Evolutionary conservation across 306 rosid genomes (phyloP).

Genomic region (Purshia tridentata): DNA sequence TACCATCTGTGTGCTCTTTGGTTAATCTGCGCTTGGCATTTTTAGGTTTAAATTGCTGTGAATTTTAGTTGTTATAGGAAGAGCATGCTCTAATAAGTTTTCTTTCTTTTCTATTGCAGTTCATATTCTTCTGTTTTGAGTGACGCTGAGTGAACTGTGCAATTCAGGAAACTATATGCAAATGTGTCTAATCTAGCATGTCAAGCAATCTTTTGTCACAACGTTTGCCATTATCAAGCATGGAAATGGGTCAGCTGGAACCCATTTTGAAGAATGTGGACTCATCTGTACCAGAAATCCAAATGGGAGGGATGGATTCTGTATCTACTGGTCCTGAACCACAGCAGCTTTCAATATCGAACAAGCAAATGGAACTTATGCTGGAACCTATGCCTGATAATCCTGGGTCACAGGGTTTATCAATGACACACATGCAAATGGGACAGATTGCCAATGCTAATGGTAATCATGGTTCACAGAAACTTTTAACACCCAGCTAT

Average conservation of each 20-base stretch:
- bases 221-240: slow-evolving; percentile 39
- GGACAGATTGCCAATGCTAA: slow-evolving; percentile 33
- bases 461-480: slow-evolving; percentile 35
- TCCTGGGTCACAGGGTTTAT: slow-evolving; percentile 41
- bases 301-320: slow-evolving; percentile 48
- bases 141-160: slow-evolving; percentile 11
- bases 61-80: background rate
- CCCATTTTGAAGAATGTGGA: slow-evolving; percentile 48
- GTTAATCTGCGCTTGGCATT: too few species aligned
- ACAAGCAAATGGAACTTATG: slow-evolving; percentile 38
- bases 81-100: background rate
- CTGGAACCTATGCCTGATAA: slow-evolving; percentile 36
- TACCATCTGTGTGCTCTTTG: too few species aligned
- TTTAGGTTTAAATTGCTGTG: too few species aligned
- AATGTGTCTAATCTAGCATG: slow-evolving; percentile 40
- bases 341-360: slow-evolving; percentile 38
- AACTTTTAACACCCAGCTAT: slow-evolving; percentile 27
- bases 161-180: slow-evolving; percentile 19
- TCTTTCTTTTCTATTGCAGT: slow-evolving; percentile 10
- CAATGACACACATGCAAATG: slow-evolving; percentile 34
- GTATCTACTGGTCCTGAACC: slow-evolving; percentile 39
- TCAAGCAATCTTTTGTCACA: slow-evolving; percentile 62
- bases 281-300: slow-evolving; percentile 50
- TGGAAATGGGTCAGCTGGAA: slow-evolving; percentile 63
- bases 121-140: background rate